Conservation (phyloP, 2,329 filamentous ascomycete species). For the Bisporella sp. region DNA sequence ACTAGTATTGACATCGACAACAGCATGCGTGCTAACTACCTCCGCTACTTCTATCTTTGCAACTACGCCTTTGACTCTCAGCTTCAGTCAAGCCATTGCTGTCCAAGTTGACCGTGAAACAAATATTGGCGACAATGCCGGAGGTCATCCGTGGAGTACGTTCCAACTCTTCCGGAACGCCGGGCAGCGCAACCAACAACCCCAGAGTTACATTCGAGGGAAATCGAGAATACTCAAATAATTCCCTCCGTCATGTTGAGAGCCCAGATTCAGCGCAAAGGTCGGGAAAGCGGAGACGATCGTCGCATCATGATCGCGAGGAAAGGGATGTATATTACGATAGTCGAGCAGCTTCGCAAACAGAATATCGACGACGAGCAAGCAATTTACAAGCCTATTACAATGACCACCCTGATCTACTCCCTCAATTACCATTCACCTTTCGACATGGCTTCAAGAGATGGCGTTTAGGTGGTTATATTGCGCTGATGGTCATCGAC, state of each 20-base stretch:
- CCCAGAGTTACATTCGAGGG: slow-evolving; percentile 13
- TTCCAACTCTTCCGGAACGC: too few relatives aligned
- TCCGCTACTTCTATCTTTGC: too few relatives aligned
- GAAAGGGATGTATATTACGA: slow-evolving; percentile 17
- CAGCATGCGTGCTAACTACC: too few relatives aligned
- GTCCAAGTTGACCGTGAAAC: too few relatives aligned
- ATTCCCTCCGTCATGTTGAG: slow-evolving; percentile 1
- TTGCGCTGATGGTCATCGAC: slow-evolving; percentile 40
- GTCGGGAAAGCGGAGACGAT: slow-evolving; percentile 6
- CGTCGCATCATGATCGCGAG: slow-evolving; percentile 10
- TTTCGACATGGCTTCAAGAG: slow-evolving; percentile 20
- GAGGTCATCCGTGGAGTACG: too few relatives aligned
- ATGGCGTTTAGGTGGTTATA: slow-evolving; percentile 21
- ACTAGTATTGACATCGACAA: too few relatives aligned
- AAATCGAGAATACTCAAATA: slow-evolving; percentile 6
- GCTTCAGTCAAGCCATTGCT: too few relatives aligned
- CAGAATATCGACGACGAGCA: slow-evolving; percentile 15
- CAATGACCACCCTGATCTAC: slow-evolving; percentile 15
- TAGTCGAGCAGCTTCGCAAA: slow-evolving; percentile 15
- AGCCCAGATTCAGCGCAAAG: slow-evolving; percentile 2
- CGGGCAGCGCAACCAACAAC: too few relatives aligned
- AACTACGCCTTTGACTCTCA: too few relatives aligned
- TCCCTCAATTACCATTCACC: slow-evolving; percentile 19
- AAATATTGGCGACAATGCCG: too few relatives aligned
- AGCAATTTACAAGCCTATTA: slow-evolving; percentile 19